Base-by-base conservation (phyloP, 208 protist species). In the Crithidia bombi region DNA sequence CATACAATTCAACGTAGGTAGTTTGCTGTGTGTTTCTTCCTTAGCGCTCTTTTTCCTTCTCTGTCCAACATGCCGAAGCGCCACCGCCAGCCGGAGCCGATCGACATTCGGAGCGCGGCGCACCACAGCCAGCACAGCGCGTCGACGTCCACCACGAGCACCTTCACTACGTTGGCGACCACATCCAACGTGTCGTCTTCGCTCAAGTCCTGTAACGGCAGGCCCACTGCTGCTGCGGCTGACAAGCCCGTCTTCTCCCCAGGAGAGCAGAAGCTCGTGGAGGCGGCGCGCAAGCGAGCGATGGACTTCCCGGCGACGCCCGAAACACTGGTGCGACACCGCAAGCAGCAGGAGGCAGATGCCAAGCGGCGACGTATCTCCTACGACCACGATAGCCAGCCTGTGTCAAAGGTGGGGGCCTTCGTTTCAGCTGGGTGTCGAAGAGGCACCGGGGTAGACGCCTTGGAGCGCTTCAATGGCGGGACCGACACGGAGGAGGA, bases 11-110 rank as follows among this genome's bases (percentile, higher is more conserved):
- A n/a, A n/a, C n/a, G n/a, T n/a, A n/a, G n/a, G n/a, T n/a, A n/a
- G n/a, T n/a, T n/a, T n/a, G n/a, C n/a, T 15, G 17, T 32, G 11
- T 57, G 14, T 70, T 11, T 64, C 41, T 61, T 39, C 65, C 4
- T 79, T 30, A 49, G 21, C 14, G 65, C 10, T 59, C 26, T 35
- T 17, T 38, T 33, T n/a, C n/a, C 32, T 35, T 44, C 15, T 26
- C 19, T 63, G 28, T 28, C 10, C 54, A 47, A 30, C 9, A 93
- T 95, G 87, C 87, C 83, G 10, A 93, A 93, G 79, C 85, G 83
- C 23, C 87, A 93, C 72, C 86, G 85, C 36, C 85, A 90, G 73
- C 86, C 85, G 7, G 79, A 91, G 58, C 75, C 75, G n/a, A 75
- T 88, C n/a, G 66, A 76, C 30, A 75, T 80, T 39, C 36, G 65